Evolutionary conservation across 2,329 filamentous ascomycete genomes (phyloP).

Genomic region (Endothia cerciana): DNA sequence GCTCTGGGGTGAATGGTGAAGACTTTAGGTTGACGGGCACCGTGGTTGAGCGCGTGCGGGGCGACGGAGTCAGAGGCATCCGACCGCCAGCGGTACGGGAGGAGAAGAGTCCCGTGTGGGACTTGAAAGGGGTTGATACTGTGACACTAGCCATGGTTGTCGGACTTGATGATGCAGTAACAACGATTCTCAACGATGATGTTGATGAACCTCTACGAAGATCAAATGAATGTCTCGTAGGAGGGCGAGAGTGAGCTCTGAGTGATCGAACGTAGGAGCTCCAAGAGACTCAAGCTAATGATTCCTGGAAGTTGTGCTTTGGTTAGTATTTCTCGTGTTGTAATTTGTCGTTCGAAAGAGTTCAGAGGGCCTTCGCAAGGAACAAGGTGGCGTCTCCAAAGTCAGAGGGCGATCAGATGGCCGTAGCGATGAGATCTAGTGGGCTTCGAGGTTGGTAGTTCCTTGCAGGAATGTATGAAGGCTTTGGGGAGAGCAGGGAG

Average conservation of each 20-base stretch:
- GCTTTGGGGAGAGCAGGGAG: constrained; percentile 32
- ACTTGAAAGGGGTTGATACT: constrained; percentile 92
- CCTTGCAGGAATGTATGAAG: constrained; percentile 35
- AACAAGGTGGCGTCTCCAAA: constrained; percentile 42
- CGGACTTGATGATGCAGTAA: constrained; percentile 37
- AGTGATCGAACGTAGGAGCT: constrained; percentile 51
- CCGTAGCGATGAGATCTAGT: constrained; percentile 54
- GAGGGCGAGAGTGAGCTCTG: constrained; percentile 44
- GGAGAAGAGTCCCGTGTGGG: constrained; percentile 90
- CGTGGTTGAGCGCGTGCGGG: constrained; percentile 63
- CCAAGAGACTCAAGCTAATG: constrained; percentile 65
- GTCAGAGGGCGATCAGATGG: constrained; percentile 54
- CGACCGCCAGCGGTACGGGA: constrained; percentile 91
- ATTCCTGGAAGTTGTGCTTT: constrained; percentile 52
- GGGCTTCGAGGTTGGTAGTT: constrained; percentile 41
- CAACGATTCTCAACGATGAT: constrained; percentile 33
- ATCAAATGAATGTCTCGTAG: constrained; percentile 52
- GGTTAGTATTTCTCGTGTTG: constrained; percentile 47
- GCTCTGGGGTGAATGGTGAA: constrained; percentile 79
- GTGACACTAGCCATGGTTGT: constrained; percentile 75
- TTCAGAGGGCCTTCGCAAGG: constrained; percentile 49
- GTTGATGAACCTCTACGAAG: constrained; percentile 46
- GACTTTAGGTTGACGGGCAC: constrained; percentile 59
- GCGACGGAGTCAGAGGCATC: constrained; percentile 92
- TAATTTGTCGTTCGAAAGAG: constrained; percentile 48